These are phyloP conservation scores for Helotiales sp. DNA, from an alignment of 2,329 filamentous ascomycete genomes.

Conservation along the genomic window DNA sequence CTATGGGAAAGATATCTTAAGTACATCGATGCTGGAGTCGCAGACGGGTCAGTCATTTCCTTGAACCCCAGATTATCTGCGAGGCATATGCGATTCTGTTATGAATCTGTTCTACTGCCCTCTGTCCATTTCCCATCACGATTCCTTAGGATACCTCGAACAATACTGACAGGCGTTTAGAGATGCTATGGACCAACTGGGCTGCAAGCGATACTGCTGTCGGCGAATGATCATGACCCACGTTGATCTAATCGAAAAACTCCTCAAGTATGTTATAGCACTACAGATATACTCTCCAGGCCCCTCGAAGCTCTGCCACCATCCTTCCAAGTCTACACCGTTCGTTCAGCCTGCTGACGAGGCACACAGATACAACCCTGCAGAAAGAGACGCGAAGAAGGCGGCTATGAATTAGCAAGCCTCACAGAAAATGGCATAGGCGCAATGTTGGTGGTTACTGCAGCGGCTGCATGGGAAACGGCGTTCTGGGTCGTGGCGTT, in stretches of 20 bases:
- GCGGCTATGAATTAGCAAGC: conserved; percentile 31
- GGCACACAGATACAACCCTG: conserved; percentile 46
- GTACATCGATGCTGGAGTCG: conserved; percentile 75
- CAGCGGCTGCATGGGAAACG: conserved; percentile 25
- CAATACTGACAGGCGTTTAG: conserved; percentile 47
- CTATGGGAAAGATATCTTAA: conserved; percentile 96
- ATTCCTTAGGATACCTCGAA: neutral
- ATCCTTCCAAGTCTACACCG: conserved; percentile 2
- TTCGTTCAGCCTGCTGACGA: conserved; percentile 14
- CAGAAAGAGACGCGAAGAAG: conserved; percentile 46
- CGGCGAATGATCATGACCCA: conserved; percentile 99
- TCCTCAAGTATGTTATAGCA: conserved; percentile 69
- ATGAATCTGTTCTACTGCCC: neutral
- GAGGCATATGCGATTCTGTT: neutral
- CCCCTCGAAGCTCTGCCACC: neutral
- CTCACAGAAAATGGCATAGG: conserved; percentile 18
- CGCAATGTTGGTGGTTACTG: conserved; percentile 17
- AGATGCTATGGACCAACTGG: conserved; percentile 93
- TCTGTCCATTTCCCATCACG: neutral
- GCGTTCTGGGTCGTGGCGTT: conserved; percentile 28
- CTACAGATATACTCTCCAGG: neutral
- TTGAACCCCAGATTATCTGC: neutral
- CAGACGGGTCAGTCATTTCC: conserved; percentile 64
- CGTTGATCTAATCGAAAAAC: conserved; percentile 97
- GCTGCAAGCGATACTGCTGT: conserved; percentile 95